Percentiles rank a stretch among this genome's conserved stretches.
Conservation (phyloP, 1,139 yeast species). For the Zygoascus meyerae region DNA sequence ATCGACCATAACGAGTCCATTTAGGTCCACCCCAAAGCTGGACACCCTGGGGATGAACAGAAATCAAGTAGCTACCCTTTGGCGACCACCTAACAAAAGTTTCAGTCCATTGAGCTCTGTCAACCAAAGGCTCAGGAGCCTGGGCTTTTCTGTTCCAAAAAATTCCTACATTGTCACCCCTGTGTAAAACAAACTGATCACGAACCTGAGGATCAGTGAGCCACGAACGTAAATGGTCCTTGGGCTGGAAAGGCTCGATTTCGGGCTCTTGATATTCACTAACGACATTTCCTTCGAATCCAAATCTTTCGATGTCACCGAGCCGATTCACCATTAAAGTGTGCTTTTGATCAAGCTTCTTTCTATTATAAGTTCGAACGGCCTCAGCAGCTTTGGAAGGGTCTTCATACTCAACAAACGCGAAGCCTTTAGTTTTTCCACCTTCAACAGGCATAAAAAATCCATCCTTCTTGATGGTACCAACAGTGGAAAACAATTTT, state of each 20-base stretch:
- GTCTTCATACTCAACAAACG: constrained; percentile 76
- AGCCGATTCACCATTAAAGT: constrained; percentile 79
- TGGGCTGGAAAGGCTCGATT: constrained; percentile 64
- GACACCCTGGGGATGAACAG: constrained; percentile 91
- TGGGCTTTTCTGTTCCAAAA: constrained; percentile 80
- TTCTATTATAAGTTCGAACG: constrained; percentile 73
- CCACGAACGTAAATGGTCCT: constrained; percentile 84
- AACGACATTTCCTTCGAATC: constrained; percentile 58
- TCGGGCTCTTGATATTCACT: constrained; percentile 66
- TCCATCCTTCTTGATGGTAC: constrained; percentile 60
- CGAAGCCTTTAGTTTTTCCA: constrained; percentile 80
- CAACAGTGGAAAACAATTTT: constrained; percentile 71
- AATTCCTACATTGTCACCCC: constrained; percentile 74
- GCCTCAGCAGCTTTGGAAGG: constrained; percentile 70
- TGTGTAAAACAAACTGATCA: constrained; percentile 83
- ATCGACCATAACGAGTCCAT: constrained; percentile 64
- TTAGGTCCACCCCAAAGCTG: constrained; percentile 94
- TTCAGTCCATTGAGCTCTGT: constrained; percentile 80
- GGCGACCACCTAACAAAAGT: constrained; percentile 90
- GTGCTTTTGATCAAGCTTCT: constrained; percentile 91
- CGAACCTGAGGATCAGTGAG: constrained; percentile 83
- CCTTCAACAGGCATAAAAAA: constrained; percentile 80
- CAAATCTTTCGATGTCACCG: constrained; percentile 78
- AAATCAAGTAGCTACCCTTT: constrained; percentile 80
- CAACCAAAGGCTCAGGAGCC: constrained; percentile 71